Conservation (phyloP, 306 rosid species). For the Medicago ruthenica region DNA sequence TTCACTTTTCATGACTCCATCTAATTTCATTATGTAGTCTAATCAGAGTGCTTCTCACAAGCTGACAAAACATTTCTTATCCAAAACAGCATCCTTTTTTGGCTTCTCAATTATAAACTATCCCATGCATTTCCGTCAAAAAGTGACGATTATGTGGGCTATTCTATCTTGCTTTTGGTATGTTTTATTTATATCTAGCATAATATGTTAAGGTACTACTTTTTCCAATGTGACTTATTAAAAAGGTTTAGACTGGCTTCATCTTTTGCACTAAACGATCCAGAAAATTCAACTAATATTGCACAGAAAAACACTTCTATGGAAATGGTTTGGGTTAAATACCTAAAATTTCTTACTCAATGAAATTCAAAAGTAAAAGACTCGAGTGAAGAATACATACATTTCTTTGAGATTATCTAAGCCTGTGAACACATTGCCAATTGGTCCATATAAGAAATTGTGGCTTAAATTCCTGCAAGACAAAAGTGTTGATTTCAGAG, state of each 20-base stretch:
- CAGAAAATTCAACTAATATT: conserved; percentile 3
- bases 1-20: neutral
- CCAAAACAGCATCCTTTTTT: neutral
- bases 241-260: conserved; percentile 26
- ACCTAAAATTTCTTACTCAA: conserved; percentile 18
- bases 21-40: neutral
- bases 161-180: neutral
- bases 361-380: conserved; percentile 32
- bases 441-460: conserved; percentile 76
- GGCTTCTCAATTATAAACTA: conserved; percentile 15
- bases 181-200: neutral
- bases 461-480: conserved; percentile 89
- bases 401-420: conserved; percentile 75
- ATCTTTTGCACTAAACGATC: neutral
- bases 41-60: neutral
- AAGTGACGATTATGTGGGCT: neutral
- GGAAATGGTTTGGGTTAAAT: conserved; percentile 9
- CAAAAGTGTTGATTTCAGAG: conserved; percentile 33
- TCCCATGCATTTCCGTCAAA: conserved; percentile 18
- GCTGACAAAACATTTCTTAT: neutral
- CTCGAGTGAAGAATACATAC: conserved; percentile 57
- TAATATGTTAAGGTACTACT: neutral
- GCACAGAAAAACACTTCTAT: neutral
- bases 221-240: neutral
- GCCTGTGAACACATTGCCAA: conserved; percentile 85